Conservation (phyloP, 1,284 basidiomycete species). For the Boletellus deceptivus region DNA sequence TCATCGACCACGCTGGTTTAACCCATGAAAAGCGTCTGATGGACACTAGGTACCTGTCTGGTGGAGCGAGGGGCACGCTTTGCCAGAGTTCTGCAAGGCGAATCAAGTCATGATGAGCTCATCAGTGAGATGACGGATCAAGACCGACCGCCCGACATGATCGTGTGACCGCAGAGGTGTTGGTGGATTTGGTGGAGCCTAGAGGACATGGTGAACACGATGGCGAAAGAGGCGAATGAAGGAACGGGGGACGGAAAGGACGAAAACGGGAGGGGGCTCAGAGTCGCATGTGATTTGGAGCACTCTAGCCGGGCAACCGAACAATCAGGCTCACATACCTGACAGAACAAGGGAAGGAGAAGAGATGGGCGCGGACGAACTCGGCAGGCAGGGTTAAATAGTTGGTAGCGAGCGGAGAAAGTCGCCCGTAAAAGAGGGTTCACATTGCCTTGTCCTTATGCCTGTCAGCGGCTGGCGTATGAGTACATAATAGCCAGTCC, state of each 20-base stretch:
- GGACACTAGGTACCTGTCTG: constrained; percentile 56
- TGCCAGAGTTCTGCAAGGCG: constrained; percentile 62
- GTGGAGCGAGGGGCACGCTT: constrained; percentile 74
- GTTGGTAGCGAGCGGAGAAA: neutral
- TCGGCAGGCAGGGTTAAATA: constrained; percentile 3
- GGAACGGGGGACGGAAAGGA: too few relatives aligned
- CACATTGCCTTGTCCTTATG: too few relatives aligned
- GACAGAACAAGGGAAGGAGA: neutral
- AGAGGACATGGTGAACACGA: constrained; percentile 41
- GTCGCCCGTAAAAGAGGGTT: too few relatives aligned
- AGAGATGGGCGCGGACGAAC: neutral
- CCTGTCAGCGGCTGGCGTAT: too few relatives aligned
- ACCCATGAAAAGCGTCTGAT: constrained; percentile 2
- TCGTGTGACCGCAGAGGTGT: constrained; percentile 40
- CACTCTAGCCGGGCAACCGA: neutral
- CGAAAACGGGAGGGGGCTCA: neutral
- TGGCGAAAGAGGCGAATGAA: neutral
- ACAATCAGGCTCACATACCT: constrained; percentile 9
- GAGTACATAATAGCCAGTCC: too few relatives aligned
- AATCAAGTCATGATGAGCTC: constrained; percentile 9
- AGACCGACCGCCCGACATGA: constrained; percentile 50
- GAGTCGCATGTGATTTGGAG: constrained; percentile 27
- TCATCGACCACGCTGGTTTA: constrained; percentile 4
- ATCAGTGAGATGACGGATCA: constrained; percentile 8
- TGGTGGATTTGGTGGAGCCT: constrained; percentile 53